Conservation (phyloP, 2,329 filamentous ascomycete species). For the Fusarium siculi region DNA sequence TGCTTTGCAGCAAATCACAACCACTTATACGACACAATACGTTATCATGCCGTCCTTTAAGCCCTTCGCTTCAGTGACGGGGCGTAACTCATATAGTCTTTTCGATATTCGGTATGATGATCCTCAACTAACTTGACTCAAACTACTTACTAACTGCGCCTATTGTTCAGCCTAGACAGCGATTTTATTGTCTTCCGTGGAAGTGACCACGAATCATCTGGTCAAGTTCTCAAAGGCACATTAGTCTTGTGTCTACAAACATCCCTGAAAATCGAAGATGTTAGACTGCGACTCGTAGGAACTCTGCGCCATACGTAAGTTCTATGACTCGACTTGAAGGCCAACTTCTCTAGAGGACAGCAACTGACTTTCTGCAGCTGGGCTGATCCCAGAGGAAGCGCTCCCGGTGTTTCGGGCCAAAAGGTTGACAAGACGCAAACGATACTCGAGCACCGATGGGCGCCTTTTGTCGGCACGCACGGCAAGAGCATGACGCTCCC, state of each 20-base stretch:
- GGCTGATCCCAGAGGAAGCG: constrained; percentile 63
- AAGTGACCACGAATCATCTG: constrained; percentile 77
- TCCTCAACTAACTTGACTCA: background rate
- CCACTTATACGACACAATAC: constrained; percentile 26
- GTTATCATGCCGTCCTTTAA: constrained; percentile 66
- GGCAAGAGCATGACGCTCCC: constrained; percentile 69
- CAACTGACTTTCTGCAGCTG: constrained; percentile 53
- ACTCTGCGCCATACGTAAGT: constrained; percentile 73
- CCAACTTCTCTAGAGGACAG: constrained; percentile 1
- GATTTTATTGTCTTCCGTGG: constrained; percentile 84
- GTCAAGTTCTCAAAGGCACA: constrained; percentile 77
- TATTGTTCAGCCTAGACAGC: constrained; percentile 71
- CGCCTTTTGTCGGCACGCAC: constrained; percentile 68
- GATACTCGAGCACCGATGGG: constrained; percentile 77
- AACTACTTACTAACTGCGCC: constrained; percentile 8
- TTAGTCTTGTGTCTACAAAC: constrained; percentile 79
- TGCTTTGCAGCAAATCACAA: constrained; percentile 24
- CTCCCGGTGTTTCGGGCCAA: constrained; percentile 68
- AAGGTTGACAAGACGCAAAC: constrained; percentile 67
- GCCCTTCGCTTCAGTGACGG: constrained; percentile 63
- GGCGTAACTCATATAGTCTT: constrained; percentile 62
- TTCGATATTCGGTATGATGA: constrained; percentile 67
- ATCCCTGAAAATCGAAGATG: constrained; percentile 76
- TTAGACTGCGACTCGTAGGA: constrained; percentile 77
- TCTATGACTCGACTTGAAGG: background rate